Conservation (phyloP, 306 rosid species). For the Oemleria cerasiformis region DNA sequence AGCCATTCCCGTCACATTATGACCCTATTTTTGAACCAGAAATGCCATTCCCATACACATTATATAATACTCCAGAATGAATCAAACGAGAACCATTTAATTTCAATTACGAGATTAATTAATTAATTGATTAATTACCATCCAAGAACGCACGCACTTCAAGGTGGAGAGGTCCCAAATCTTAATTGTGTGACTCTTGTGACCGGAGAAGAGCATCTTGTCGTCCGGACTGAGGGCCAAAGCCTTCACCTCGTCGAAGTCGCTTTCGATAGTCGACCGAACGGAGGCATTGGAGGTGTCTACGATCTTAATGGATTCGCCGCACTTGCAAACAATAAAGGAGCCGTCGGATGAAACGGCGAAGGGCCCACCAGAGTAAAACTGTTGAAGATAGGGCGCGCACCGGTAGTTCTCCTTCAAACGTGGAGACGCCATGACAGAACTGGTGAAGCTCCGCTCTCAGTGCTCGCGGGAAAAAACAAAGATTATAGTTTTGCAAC, state of each 20-base stretch:
- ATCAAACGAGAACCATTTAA: background rate
- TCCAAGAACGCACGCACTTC: conserved; percentile 84
- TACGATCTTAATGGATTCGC: conserved; percentile 70
- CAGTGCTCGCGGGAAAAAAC: background rate
- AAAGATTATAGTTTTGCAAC: background rate
- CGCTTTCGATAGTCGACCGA: conserved; percentile 63
- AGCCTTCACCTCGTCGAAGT: conserved; percentile 71
- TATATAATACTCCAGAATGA: background rate
- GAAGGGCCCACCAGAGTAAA: conserved; percentile 81
- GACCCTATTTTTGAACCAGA: conserved; percentile 51
- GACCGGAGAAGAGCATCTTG: conserved; percentile 61
- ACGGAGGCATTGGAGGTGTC: conserved; percentile 66
- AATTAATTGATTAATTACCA: conserved; percentile 40
- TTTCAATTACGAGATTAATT: background rate
- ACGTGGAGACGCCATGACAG: conserved; percentile 52
- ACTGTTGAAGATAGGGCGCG: conserved; percentile 72
- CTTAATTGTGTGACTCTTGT: conserved; percentile 79
- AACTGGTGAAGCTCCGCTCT: background rate
- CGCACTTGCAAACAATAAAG: conserved; percentile 73
- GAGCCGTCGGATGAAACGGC: conserved; percentile 75
- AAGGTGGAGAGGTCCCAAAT: conserved; percentile 81
- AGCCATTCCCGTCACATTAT: conserved; percentile 89
- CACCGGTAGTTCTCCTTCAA: conserved; percentile 60
- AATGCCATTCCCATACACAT: background rate
- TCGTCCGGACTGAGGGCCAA: conserved; percentile 69